These are phyloP conservation scores for Cutaneotrichosporon sp. DNA, from an alignment of 1,284 basidiomycete genomes.

Conservation along the genomic window DNA sequence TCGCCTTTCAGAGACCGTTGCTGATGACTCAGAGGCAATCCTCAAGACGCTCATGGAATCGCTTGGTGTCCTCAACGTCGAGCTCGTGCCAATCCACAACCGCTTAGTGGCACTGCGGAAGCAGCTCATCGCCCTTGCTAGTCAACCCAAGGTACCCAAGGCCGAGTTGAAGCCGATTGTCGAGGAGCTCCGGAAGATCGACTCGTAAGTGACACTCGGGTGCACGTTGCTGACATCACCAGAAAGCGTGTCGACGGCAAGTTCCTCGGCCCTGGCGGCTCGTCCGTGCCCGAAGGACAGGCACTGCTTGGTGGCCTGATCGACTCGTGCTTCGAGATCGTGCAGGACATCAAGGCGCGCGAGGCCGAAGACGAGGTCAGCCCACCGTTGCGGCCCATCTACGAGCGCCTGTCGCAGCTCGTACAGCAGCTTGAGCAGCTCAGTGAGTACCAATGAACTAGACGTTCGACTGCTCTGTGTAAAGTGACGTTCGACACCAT, in stretches of 20 bases:
- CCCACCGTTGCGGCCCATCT: conserved; percentile 85
- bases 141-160: conserved; percentile 79
- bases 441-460: conserved; percentile 32
- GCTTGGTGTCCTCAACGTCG: conserved; percentile 76
- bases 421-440: conserved; percentile 56
- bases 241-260: conserved; percentile 92
- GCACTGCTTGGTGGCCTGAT: conserved; percentile 73
- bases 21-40: conserved; percentile 63
- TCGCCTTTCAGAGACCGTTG: background rate
- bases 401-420: conserved; percentile 85
- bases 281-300: conserved; percentile 82
- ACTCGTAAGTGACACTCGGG: conserved; percentile 67
- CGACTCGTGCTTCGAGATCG: conserved; percentile 95
- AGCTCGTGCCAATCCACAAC: conserved; percentile 86
- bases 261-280: conserved; percentile 87
- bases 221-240: conserved; percentile 21
- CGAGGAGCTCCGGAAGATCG: conserved; percentile 92
- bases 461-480: background rate
- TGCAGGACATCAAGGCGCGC: conserved; percentile 91
- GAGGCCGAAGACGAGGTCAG: conserved; percentile 90
- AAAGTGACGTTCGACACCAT: background rate
- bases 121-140: conserved; percentile 82
- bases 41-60: conserved; percentile 76
- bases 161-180: conserved; percentile 84
- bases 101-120: conserved; percentile 83